phyloP scores from a whole-genome alignment of 345 rosid species.

The Populus simonii region DNA sequence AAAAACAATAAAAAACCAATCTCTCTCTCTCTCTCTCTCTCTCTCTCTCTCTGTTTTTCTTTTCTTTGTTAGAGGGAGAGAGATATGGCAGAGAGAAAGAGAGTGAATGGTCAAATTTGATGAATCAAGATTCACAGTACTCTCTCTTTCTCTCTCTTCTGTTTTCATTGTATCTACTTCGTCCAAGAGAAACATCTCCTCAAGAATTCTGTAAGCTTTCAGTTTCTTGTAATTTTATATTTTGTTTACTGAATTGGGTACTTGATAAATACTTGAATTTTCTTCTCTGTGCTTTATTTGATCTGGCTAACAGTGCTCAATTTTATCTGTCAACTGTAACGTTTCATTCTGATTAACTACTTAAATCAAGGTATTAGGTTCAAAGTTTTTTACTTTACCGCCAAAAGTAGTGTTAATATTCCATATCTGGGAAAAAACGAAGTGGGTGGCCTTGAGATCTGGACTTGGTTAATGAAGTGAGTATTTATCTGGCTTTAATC shows the following conservation, averaged over 20 bases:
- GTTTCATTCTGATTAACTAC: constrained; percentile 1
- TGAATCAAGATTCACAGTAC: not conserved
- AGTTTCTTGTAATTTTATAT: not conserved
- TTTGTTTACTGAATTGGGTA: constrained; percentile 3
- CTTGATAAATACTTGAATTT: constrained; percentile 1
- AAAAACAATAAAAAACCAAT: not conserved
- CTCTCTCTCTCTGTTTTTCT: not conserved
- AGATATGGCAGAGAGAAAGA: constrained; percentile 13
- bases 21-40: constrained; percentile 8
- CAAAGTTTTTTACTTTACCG: not conserved
- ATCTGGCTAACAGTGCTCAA: constrained; percentile 4
- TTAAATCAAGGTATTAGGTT: not conserved
- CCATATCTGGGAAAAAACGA: not conserved
- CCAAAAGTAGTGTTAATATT: not conserved
- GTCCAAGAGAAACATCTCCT: not conserved
- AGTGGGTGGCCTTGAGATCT: constrained; percentile 4
- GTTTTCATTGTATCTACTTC: constrained; percentile 13
- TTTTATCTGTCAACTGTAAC: not conserved
- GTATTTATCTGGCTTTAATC: not conserved
- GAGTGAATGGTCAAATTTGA: not conserved
- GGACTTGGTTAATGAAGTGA: not conserved
- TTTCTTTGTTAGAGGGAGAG: not conserved
- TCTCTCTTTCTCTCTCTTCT: not conserved
- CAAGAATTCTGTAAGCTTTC: constrained; percentile 22
- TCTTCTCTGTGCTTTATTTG: not conserved